Percentiles rank a stretch among this genome's conserved stretches.
phyloP scores from a whole-genome alignment of 768 basidiomycete species.

The Rhizopogon vinicolor region DNA sequence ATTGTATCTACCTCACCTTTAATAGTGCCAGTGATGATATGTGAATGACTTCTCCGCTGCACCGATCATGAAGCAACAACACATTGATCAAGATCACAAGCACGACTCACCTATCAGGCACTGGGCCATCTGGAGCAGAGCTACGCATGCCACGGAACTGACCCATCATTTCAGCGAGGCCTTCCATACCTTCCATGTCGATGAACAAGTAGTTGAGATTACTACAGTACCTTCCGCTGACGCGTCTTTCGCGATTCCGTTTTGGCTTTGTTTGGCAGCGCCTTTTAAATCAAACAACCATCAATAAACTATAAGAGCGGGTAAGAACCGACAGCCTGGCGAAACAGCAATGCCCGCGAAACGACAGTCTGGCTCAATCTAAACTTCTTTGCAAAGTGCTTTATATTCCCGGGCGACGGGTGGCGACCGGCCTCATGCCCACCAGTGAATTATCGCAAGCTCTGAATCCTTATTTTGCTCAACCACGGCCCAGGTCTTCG shows the following conservation, averaged over 20 bases:
- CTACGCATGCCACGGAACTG: constrained; percentile 41
- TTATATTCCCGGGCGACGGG: no score
- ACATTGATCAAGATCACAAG: constrained; percentile 3
- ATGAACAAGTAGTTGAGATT: background rate
- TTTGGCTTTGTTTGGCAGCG: constrained; percentile 17
- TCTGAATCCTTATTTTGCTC: constrained; percentile 63
- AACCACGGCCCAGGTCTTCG: constrained; percentile 31
- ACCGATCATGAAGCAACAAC: background rate
- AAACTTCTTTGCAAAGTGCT: no score
- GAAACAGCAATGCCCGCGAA: no score
- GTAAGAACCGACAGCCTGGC: no score
- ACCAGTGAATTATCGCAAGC: constrained; percentile 77
- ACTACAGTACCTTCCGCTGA: constrained; percentile 21
- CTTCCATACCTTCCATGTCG: constrained; percentile 41
- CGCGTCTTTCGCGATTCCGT: constrained; percentile 28
- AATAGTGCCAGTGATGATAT: constrained; percentile 96
- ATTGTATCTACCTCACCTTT: constrained; percentile 55
- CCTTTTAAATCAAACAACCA: constrained; percentile 24
- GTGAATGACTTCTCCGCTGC: constrained; percentile 90
- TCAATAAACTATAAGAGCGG: constrained; percentile 16
- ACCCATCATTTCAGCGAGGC: constrained; percentile 45
- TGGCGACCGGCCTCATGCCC: constrained; percentile 35
- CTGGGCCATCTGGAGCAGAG: constrained; percentile 41
- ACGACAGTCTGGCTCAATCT: no score
- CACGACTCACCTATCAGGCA: constrained; percentile 70